phyloP scores from a whole-genome alignment of 2,329 filamentous ascomycete genomes.

The Metarhizium sp. region DNA sequence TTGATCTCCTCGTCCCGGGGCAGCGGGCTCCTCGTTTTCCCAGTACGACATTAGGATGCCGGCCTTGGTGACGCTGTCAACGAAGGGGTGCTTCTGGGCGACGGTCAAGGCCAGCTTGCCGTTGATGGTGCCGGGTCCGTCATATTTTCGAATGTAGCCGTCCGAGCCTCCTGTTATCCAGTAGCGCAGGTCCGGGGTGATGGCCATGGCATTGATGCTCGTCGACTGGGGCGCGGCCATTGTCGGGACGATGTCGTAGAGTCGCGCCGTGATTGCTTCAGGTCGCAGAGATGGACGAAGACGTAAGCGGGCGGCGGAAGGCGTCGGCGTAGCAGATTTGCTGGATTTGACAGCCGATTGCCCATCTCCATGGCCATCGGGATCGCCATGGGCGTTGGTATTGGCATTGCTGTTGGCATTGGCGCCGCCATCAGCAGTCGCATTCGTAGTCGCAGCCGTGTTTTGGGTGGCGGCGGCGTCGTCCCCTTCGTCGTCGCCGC shows the following conservation, averaged over 20 bases:
- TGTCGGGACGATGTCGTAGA: conserved; percentile 93
- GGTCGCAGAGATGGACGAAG: conserved; percentile 56
- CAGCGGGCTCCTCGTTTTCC: conserved; percentile 81
- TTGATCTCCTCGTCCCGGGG: conserved; percentile 35
- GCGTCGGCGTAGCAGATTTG: conserved; percentile 20
- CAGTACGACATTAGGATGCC: conserved; percentile 93
- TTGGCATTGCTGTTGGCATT: conserved; percentile 8
- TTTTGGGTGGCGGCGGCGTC: conserved; percentile 13
- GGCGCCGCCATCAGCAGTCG: conserved; percentile 6
- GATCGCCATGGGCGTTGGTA: conserved; percentile 4
- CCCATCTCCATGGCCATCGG: conserved; percentile 2
- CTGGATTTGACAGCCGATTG: conserved; percentile 5
- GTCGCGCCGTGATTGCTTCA: conserved; percentile 67
- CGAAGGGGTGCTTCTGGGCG: conserved; percentile 90
- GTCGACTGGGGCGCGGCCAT: conserved; percentile 95
- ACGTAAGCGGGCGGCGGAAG: conserved; percentile 7
- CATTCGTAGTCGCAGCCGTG: conserved; percentile 7
- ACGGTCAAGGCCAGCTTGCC: conserved; percentile 90
- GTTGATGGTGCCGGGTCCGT: conserved; percentile 90
- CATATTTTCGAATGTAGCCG: conserved; percentile 94
- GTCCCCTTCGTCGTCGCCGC: conserved; percentile 28
- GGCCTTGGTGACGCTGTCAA: conserved; percentile 93
- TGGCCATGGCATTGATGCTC: conserved; percentile 84
- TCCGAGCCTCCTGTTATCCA: conserved; percentile 91
- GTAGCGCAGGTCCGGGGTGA: conserved; percentile 90